Evolutionary conservation across 2,329 filamentous ascomycete genomes (phyloP).

Genomic region (Verticillium tricorpus): DNA sequence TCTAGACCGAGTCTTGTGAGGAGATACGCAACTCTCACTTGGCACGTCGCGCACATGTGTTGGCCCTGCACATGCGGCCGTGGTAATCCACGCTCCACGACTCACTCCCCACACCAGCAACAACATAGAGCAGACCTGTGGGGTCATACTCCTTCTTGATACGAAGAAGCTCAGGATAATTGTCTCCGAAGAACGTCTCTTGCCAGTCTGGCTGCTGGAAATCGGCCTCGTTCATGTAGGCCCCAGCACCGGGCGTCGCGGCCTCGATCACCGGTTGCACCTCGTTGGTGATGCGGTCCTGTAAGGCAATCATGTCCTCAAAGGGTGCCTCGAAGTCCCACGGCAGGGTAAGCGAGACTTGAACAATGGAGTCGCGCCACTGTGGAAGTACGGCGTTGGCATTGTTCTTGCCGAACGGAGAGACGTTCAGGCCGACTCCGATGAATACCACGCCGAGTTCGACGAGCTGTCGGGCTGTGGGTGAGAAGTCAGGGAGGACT

Average conservation of each 20-base stretch:
- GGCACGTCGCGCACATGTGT: constrained; percentile 5
- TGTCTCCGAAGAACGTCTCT: constrained; percentile 23
- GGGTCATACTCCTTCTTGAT: constrained; percentile 28
- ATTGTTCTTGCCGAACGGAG: constrained; percentile 23
- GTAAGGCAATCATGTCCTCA: constrained; percentile 12
- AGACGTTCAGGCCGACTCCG: constrained; percentile 8
- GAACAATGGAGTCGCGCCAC: constrained; percentile 37
- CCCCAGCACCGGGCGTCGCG: constrained; percentile 18
- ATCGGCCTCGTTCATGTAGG: constrained; percentile 26
- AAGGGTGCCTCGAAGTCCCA: constrained; percentile 6
- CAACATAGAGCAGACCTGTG: constrained; percentile 21
- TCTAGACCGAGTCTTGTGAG: too few relatives aligned
- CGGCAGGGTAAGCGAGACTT: constrained; percentile 20
- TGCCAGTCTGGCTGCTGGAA: constrained; percentile 24
- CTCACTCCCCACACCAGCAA: constrained; percentile 23
- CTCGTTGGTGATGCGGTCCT: constrained; percentile 23
- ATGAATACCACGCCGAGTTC: constrained; percentile 8
- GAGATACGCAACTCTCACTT: too few relatives aligned
- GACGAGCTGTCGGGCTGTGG: neutral
- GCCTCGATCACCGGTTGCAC: constrained; percentile 23
- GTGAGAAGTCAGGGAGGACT: constrained; percentile 5
- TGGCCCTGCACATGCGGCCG: constrained; percentile 9
- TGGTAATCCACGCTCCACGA: constrained; percentile 16
- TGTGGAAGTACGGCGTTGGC: constrained; percentile 31
- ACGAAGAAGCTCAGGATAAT: constrained; percentile 19